Percentiles rank a stretch among this genome's conserved stretches.
Evolutionary conservation across 1,284 basidiomycete genomes (phyloP).

Genomic region (Lentinus polychrous): DNA sequence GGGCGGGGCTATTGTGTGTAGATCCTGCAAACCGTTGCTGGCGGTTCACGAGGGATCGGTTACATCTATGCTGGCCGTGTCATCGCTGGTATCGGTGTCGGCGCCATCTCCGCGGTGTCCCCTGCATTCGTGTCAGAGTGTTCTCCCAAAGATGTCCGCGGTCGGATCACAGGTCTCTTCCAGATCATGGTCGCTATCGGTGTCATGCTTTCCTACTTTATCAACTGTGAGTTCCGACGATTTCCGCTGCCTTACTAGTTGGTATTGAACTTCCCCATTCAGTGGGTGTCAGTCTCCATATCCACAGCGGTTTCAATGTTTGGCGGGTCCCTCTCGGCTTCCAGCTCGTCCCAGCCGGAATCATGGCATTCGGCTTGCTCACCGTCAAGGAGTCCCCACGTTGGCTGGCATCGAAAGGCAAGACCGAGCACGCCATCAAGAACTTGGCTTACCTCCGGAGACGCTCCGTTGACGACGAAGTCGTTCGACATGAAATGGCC

Average conservation of each 20-base stretch:
- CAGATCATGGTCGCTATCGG: constrained; percentile 77
- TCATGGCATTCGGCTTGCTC: constrained; percentile 69
- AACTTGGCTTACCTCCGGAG: constrained; percentile 53
- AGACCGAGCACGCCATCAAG: constrained; percentile 24
- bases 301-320: constrained; percentile 38
- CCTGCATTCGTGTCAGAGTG: constrained; percentile 79
- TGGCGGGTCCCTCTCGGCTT: constrained; percentile 75
- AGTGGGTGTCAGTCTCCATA: constrained; percentile 59
- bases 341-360: constrained; percentile 71
- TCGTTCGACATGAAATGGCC: constrained; percentile 46
- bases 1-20: constrained; percentile 16
- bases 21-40: constrained; percentile 58
- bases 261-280: not conserved
- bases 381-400: constrained; percentile 50
- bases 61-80: constrained; percentile 76
- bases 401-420: constrained; percentile 29
- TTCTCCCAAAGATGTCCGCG: constrained; percentile 68
- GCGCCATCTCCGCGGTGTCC: constrained; percentile 59
- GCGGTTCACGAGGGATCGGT: constrained; percentile 44
- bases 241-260: not conserved
- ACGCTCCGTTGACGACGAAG: constrained; percentile 37
- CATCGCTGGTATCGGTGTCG: constrained; percentile 63
- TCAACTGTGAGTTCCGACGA: constrained; percentile 48
- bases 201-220: constrained; percentile 74
- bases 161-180: constrained; percentile 70